Evolutionary conservation across 208 protist species (phyloP).

Genomic region (Trypanosoma cruzi): DNA sequence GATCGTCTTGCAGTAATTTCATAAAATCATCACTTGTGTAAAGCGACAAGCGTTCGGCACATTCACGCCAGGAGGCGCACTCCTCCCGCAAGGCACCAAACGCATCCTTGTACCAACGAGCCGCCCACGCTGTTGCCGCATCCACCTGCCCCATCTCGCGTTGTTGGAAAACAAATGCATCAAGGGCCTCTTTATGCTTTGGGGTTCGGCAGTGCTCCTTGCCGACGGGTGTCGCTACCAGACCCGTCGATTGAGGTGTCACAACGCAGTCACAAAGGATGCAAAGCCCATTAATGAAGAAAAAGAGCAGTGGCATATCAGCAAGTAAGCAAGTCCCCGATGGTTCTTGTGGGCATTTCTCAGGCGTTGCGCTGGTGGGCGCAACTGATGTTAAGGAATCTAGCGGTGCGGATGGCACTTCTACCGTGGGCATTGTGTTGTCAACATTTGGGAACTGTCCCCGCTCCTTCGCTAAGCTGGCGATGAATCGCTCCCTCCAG

Average conservation of each 20-base stretch:
- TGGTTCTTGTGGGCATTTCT: background rate
- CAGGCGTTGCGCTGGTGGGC: background rate
- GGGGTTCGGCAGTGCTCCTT: constrained; percentile 12
- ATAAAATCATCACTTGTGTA: constrained; percentile 15
- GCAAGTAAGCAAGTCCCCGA: background rate
- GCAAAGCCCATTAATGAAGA: constrained; percentile 10
- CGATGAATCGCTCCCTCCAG: background rate
- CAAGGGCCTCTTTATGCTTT: background rate
- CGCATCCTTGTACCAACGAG: constrained; percentile 8
- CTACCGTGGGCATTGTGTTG: background rate
- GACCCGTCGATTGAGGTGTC: background rate
- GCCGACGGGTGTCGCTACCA: constrained; percentile 4
- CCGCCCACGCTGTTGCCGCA: constrained; percentile 3
- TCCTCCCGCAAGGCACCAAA: constrained; percentile 9
- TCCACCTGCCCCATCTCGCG: background rate
- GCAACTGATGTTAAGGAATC: background rate
- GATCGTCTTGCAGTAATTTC: constrained; percentile 11
- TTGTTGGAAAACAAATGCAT: background rate
- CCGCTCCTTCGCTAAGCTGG: background rate
- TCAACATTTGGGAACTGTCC: background rate
- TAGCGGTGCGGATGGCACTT: background rate
- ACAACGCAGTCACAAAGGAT: constrained; percentile 1
- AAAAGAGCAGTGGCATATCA: constrained; percentile 10
- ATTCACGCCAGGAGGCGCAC: constrained; percentile 13
- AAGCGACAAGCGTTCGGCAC: background rate